phyloP scores from a whole-genome alignment of 331 rosid genomes.

The Stylosanthes scabra region DNA sequence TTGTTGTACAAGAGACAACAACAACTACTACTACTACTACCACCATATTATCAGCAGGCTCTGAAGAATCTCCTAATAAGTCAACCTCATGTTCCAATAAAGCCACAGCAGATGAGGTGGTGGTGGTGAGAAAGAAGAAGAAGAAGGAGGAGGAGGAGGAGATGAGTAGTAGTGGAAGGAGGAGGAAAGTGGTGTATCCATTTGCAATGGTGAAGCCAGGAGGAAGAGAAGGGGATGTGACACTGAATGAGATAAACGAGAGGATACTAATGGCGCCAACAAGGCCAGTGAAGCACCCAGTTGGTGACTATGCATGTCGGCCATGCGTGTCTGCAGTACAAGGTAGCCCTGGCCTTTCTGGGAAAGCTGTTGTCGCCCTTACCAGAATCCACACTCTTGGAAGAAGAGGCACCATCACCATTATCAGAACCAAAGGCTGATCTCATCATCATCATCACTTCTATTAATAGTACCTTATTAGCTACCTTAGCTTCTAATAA shows the following conservation, averaged over 20 bases:
- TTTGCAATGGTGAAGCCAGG: conserved; percentile 98
- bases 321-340: conserved; percentile 75
- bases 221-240: conserved; percentile 88
- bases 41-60: conserved; percentile 33
- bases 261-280: conserved; percentile 92
- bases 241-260: conserved; percentile 91
- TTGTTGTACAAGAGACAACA: conserved; percentile 43
- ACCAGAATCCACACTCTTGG: conserved; percentile 88
- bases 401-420: conserved; percentile 95
- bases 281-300: conserved; percentile 97
- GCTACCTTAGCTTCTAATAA: too few relatives aligned
- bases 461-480: too few relatives aligned
- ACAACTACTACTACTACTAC: not conserved
- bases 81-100: conserved; percentile 54
- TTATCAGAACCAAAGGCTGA: conserved; percentile 93
- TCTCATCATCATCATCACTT: too few relatives aligned
- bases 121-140: conserved; percentile 43
- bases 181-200: conserved; percentile 74
- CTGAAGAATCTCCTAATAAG: conserved; percentile 61
- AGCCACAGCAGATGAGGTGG: too few relatives aligned
- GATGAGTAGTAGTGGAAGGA: too few relatives aligned
- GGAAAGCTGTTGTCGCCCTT: conserved; percentile 96
- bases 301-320: conserved; percentile 95
- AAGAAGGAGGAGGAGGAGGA: not conserved
- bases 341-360: conserved; percentile 86